A percentile compares a stretch with the other conserved stretches of the same genome.
Evolutionary conservation across 371 early-diverging fungal species (phyloP).

Genomic region (Mortierella sp.): DNA sequence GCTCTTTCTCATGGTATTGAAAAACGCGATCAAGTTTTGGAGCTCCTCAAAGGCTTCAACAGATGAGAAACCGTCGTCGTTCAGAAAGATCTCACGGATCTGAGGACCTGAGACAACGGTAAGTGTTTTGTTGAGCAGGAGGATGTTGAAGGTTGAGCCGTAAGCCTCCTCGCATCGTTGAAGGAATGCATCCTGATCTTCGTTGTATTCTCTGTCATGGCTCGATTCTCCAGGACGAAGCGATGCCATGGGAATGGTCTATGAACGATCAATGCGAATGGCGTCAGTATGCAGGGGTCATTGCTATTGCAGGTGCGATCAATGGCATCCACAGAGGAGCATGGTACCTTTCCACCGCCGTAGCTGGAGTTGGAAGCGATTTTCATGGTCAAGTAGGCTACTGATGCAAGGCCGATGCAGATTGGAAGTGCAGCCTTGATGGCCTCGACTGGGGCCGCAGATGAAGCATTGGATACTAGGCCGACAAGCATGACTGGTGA

Average conservation of each 20-base stretch:
- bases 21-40: conserved; percentile 18
- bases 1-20: conserved; percentile 18
- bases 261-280: not conserved
- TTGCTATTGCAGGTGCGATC: too few species aligned
- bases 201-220: conserved; percentile 22
- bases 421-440: too few species aligned
- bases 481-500: too few species aligned
- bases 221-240: conserved; percentile 14
- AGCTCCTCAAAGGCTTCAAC: conserved; percentile 24
- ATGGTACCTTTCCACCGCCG: too few species aligned
- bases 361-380: too few species aligned
- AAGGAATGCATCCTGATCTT: conserved; percentile 17
- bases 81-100: conserved; percentile 35
- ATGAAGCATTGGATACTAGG: too few species aligned
- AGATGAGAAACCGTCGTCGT: conserved; percentile 17
- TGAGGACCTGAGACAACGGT: conserved; percentile 18
- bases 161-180: not conserved
- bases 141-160: conserved; percentile 16
- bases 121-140: conserved; percentile 3
- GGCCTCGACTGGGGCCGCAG: too few species aligned
- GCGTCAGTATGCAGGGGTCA: too few species aligned
- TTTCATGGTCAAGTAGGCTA: too few species aligned
- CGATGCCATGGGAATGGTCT: conserved; percentile 19
- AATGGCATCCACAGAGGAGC: too few species aligned
- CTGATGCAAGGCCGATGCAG: too few species aligned